Evolutionary conservation across 1,284 basidiomycete species (phyloP).

Genomic region (Tremellales sp.): DNA sequence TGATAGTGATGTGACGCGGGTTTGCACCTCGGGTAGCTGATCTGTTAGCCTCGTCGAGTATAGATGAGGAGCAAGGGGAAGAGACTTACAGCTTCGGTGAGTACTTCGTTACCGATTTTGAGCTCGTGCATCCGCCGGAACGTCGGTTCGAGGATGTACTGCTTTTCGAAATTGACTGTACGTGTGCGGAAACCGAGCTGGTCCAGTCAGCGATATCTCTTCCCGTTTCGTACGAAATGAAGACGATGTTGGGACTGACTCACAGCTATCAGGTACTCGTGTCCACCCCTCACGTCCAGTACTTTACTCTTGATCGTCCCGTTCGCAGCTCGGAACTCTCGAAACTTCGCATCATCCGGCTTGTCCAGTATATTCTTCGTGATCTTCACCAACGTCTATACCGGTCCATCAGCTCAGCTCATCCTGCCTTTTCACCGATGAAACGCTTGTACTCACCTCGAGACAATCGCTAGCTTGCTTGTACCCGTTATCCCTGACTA

Average conservation of each 20-base stretch:
- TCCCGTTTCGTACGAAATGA: not conserved
- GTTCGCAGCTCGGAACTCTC: constrained; percentile 35
- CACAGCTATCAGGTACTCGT: constrained; percentile 44
- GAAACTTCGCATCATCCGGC: constrained; percentile 36
- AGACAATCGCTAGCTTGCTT: constrained; percentile 31
- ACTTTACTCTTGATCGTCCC: constrained; percentile 36
- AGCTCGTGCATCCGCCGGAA: constrained; percentile 35
- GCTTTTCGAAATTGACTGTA: constrained; percentile 29
- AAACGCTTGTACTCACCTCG: constrained; percentile 31
- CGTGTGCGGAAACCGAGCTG: constrained; percentile 44
- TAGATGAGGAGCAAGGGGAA: not conserved
- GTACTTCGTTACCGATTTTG: constrained; percentile 26
- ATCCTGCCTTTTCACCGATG: not conserved
- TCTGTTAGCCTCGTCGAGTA: not conserved
- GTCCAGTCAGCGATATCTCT: not conserved
- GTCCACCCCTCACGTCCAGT: constrained; percentile 33
- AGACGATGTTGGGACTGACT: constrained; percentile 8
- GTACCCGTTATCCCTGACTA: constrained; percentile 42
- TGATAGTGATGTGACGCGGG: constrained; percentile 6
- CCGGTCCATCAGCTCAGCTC: not conserved
- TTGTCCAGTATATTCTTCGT: constrained; percentile 34
- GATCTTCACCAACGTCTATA: constrained; percentile 43
- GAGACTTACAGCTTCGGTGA: constrained; percentile 34
- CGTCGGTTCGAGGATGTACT: constrained; percentile 29
- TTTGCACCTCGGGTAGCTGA: constrained; percentile 21